Percentiles rank a stretch among this genome's conserved stretches.
Evolutionary conservation across 75 land plant species (phyloP).

Genomic region (Sequoia sempervirens): DNA sequence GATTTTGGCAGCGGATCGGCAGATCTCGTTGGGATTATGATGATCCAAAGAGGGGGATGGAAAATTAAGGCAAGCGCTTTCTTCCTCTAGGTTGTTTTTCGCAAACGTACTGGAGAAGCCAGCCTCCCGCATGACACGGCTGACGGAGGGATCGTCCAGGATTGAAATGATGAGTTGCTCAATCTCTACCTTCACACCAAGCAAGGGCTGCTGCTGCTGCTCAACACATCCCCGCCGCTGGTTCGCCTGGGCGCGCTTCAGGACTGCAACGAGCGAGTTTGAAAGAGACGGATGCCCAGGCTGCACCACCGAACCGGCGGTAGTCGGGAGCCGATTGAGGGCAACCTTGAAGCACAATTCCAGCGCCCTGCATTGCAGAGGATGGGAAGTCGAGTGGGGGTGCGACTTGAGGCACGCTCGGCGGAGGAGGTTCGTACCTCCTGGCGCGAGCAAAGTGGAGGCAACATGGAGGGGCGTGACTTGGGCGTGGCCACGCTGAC

Average conservation of each 20-base stretch:
- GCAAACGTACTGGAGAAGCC: slow-evolving; percentile 56
- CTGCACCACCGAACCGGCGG: slow-evolving; percentile 9
- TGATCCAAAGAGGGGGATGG: not conserved
- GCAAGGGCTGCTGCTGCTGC: slow-evolving; percentile 30
- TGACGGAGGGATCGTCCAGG: slow-evolving; percentile 64
- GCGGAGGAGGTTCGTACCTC: slow-evolving; percentile 25
- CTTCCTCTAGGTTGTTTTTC: slow-evolving; percentile 52
- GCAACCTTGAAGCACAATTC: slow-evolving; percentile 75
- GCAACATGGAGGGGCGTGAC: slow-evolving; percentile 71
- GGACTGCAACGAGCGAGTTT: slow-evolving; percentile 62
- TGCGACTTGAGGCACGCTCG: slow-evolving; percentile 55
- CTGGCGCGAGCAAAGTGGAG: slow-evolving; percentile 37
- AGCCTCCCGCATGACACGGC: slow-evolving; percentile 70
- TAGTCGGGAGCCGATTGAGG: slow-evolving; percentile 41
- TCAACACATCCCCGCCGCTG: slow-evolving; percentile 67
- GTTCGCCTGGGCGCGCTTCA: slow-evolving; percentile 68
- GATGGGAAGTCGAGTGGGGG: slow-evolving; percentile 25
- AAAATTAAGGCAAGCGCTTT: not conserved
- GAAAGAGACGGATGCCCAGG: slow-evolving; percentile 38
- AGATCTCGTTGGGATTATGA: not conserved
- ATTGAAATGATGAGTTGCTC: slow-evolving; percentile 72
- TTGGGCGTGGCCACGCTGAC: slow-evolving; percentile 56
- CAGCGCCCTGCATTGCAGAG: slow-evolving; percentile 53
- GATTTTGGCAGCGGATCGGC: not conserved
- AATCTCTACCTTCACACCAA: slow-evolving; percentile 67